Evolutionary conservation across 202 grass and related monocot genomes (phyloP), one percentile per base, ranked within the genome.

Genomic region (Panicum hallii): DNA sequence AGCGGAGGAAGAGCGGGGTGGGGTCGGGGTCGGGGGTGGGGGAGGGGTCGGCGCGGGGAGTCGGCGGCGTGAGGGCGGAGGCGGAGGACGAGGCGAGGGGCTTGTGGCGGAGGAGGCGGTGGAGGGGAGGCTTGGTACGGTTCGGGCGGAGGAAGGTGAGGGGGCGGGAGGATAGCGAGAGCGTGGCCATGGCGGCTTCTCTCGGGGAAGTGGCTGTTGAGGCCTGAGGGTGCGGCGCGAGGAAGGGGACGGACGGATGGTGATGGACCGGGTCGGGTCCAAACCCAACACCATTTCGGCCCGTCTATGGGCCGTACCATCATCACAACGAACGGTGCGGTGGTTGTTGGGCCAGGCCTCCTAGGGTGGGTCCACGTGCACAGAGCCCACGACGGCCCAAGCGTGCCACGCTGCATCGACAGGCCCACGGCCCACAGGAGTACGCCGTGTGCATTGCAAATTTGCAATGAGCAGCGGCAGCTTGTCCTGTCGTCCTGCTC

Each of bases 1-100:
- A 78, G 60, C 95, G 91, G 87, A 98, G 95, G 82, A 98, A 98
- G 78, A 98, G 91, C 48, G 93, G 91, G 45, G 89, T 77, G 41
- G 66, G 22, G 84, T 82, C 36, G 22, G 20, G n/a, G 46, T n/a
- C 3, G 3, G 57, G 54, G 67, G 11, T 17, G 7, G 50, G 2
- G 70, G 34, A 23, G 42, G 50, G 69, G 46, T 41, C 32, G 7
- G n/a, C 23, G 0, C 11, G 74, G 8, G 90, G 84, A 22, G 69
- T 79, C 20, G 75, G 73, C 58, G 85, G 77, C 40, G 82, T 74
- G 13, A 52, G 20, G 9, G 64, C 17, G 79, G 79, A 85, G 63
- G 44, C n/a, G 16, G 69, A 16, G 50, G 50, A 6, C 20, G 54
- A 41, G 44, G 81, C 57, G 76, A 74, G 30, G 67, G 16, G 75